Evolutionary conservation across 176 grass and related monocot species (phyloP), one percentile per base, ranked within the genome.

Genomic region (Bothriochloa decipiens): DNA sequence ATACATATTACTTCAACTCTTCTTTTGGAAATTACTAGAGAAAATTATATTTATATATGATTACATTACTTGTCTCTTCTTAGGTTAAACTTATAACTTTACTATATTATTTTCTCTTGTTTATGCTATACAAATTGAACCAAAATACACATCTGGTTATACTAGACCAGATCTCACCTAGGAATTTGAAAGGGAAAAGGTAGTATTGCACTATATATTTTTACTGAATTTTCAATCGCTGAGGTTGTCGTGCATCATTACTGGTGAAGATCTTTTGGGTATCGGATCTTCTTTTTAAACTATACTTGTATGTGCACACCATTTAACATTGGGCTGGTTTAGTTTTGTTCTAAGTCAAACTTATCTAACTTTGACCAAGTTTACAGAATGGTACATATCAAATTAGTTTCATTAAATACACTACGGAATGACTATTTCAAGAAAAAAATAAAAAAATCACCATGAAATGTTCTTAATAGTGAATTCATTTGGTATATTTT

Each of bases 1-100:
- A 63, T 47, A 43, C 57, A 70, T 92, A 84, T 55, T 71, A 73
- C 8, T 72, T 69, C 35, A 80, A 46, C 72, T 33, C 25, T 65
- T 16, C 15, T 45, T 84, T 22, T 73, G 75, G 69, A 65, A 97
- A 90, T 92, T 68, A 77, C 14, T 26, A 4, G 17, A 62, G 10
- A 50, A 41, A 41, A 20, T 4, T 41, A 10, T 20, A 39, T 60
- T 25, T 26, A 37, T 41, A 60, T 58, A 7, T 41, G 13, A 60
- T 37, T 61, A 4, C 18, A 53, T 0, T 20, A 20, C 1, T 28
- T 40, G 39, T 40, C 39, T 29, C 25, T 73, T 49, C 71, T 74
- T 18, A 29, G 0, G 6, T 57, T 76, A 33, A 33, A 75, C 20
- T 11, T 55, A 55, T 75, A 35, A 35, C 3, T 55, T 75, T 22